phyloP scores from a whole-genome alignment of 176 grass and related monocot genomes.

The Musa troglodytarum region DNA sequence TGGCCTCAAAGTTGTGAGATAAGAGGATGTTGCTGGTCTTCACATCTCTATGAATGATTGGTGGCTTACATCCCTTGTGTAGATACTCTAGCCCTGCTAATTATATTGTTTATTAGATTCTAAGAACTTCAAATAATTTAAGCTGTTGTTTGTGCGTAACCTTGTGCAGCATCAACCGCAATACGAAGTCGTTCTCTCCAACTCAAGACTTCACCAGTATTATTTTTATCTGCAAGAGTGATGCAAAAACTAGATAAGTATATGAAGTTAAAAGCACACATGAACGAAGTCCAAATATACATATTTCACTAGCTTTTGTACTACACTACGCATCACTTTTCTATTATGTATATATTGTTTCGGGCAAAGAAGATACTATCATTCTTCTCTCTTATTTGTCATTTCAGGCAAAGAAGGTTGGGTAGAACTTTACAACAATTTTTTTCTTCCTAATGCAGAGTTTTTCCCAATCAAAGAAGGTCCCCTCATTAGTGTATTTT shows the following conservation, averaged over 20 bases:
- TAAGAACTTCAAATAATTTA: background rate
- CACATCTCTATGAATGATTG: slow-evolving; percentile 11
- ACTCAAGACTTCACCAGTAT: background rate
- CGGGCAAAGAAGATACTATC: too few species aligned
- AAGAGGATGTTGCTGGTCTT: slow-evolving; percentile 13
- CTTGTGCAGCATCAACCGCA: slow-evolving; percentile 7
- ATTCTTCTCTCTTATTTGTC: too few species aligned
- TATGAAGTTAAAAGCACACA: too few species aligned
- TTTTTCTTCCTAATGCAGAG: too few species aligned
- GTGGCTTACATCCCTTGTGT: slow-evolving; percentile 6
- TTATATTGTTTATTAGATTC: background rate
- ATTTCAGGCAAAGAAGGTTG: too few species aligned
- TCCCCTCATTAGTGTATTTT: background rate
- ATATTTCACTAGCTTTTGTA: too few species aligned
- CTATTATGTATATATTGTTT: too few species aligned
- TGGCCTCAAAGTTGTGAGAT: slow-evolving; percentile 2
- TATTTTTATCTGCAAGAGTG: background rate
- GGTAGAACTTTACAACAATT: too few species aligned
- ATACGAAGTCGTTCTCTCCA: slow-evolving; percentile 4
- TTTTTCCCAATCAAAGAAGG: background rate
- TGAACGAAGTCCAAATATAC: too few species aligned
- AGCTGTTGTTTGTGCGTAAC: background rate
- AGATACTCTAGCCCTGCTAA: slow-evolving; percentile 3
- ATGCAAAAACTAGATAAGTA: background rate
- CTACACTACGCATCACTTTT: too few species aligned